Evolutionary conservation across 2,329 filamentous ascomycete genomes (phyloP).

Genomic region (Talaromyces rugulosus): DNA sequence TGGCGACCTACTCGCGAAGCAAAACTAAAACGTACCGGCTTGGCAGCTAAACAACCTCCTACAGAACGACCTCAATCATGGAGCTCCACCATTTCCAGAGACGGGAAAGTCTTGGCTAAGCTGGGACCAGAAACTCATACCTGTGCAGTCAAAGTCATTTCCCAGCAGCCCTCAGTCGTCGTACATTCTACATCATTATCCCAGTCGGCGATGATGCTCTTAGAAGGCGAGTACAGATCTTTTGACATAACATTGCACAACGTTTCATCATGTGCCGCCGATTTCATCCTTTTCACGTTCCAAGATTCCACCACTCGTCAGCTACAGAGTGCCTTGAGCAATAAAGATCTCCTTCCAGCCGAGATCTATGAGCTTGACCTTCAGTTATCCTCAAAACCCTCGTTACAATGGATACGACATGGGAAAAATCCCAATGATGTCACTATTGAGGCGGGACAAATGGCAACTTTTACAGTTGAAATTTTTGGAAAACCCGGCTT

Average conservation of each 20-base stretch:
- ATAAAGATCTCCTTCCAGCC: constrained; percentile 70
- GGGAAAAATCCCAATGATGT: constrained; percentile 44
- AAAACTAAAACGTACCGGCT: constrained; percentile 73
- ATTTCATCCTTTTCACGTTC: constrained; percentile 83
- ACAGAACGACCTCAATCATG: constrained; percentile 45
- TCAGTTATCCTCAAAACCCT: constrained; percentile 69
- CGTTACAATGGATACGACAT: constrained; percentile 54
- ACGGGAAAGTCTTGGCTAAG: constrained; percentile 28
- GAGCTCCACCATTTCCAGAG: constrained; percentile 37
- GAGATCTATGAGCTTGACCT: constrained; percentile 85
- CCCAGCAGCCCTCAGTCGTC: constrained; percentile 70
- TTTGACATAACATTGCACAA: constrained; percentile 83
- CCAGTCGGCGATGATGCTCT: constrained; percentile 83
- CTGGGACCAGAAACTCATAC: constrained; percentile 33
- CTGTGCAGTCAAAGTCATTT: constrained; percentile 66
- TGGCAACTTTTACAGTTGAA: constrained; percentile 73
- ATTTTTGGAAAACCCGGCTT: constrained; percentile 82
- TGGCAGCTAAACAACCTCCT: constrained; percentile 52
- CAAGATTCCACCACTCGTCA: constrained; percentile 80
- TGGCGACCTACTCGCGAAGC: constrained; percentile 67
- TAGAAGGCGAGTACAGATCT: constrained; percentile 78
- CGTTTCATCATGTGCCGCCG: constrained; percentile 67
- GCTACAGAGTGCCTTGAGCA: constrained; percentile 68
- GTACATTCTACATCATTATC: constrained; percentile 73
- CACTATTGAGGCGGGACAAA: constrained; percentile 63